Conservation (phyloP, 2,329 filamentous ascomycete genomes). For the Venturiaceae sp. region DNA sequence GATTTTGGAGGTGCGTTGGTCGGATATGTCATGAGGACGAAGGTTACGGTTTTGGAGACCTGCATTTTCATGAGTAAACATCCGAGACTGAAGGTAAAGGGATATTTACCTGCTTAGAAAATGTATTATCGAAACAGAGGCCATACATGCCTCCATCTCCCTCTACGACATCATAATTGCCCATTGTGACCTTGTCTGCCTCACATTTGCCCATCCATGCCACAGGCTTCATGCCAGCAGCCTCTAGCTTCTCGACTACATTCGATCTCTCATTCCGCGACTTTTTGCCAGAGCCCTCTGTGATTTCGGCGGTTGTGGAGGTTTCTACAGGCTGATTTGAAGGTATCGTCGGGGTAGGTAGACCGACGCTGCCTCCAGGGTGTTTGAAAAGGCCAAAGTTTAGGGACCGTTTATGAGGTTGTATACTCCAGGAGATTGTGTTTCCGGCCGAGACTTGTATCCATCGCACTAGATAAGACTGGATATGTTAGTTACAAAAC, state of each 20-base stretch:
- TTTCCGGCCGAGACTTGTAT: slow-evolving; percentile 82
- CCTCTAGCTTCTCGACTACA: slow-evolving; percentile 55
- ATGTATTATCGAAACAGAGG: slow-evolving; percentile 96
- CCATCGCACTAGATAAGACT: slow-evolving; percentile 99
- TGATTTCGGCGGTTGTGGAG: slow-evolving; percentile 30
- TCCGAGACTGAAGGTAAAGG: too few species aligned
- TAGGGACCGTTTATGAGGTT: slow-evolving; percentile 96
- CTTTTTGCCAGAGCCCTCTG: slow-evolving; percentile 38
- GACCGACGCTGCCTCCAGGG: slow-evolving; percentile 57
- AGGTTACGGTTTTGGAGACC: slow-evolving; percentile 83
- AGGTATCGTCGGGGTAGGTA: slow-evolving; percentile 23
- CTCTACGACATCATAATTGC: slow-evolving; percentile 67
- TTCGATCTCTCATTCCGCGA: slow-evolving; percentile 60
- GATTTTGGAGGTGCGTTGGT: slow-evolving; percentile 69
- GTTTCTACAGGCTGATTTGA: slow-evolving; percentile 31
- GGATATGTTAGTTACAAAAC: background rate
- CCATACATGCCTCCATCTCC: slow-evolving; percentile 88
- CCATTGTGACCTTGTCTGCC: slow-evolving; percentile 88
- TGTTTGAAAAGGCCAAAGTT: slow-evolving; percentile 99
- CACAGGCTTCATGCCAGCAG: slow-evolving; percentile 52
- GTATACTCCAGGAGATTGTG: slow-evolving; percentile 94
- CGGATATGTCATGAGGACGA: slow-evolving; percentile 90
- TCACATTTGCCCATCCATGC: slow-evolving; percentile 91
- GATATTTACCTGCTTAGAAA: slow-evolving; percentile 92
- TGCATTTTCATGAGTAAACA: too few species aligned